Base-by-base conservation (phyloP, 129 eudicot genomes). In the Scalesia atractyloides region DNA sequence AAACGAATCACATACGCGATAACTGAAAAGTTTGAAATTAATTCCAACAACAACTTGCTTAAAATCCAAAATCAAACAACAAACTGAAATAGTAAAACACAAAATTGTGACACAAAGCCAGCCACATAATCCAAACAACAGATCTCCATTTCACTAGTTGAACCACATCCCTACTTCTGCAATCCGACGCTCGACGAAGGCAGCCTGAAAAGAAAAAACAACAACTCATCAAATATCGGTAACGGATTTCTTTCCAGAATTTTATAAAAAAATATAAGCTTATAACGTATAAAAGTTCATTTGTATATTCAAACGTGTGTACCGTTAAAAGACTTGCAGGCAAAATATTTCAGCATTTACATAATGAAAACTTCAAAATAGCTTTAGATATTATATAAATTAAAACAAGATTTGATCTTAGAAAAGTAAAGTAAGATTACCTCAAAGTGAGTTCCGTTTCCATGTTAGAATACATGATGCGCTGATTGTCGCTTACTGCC, bases 381-480 rank as follows among this genome's bases (percentile, higher is more conserved):
- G 2, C 34, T 61, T 14, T n/a, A 9, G 20, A 62, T 3, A n/a
- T 17, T 22, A 9, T 12, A 6, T 1, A 51, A 59, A 24, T 26
- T 14, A 59, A 59, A 59, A 59, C 17, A 59, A 12, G 16, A 11
- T 59, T 59, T 59, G 18, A 24, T 59, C 41, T 59, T 59, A 59
- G 64, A 44, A 66, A 7, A 66, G 10, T 13, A 26, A 36, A 59
- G 64, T 7, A 17, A 76, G 62, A 30, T 24, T 76, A 76, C 80
- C 80, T 54, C 61, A 68, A 68, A 44, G 80, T 57, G 39, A 76
- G 80, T 17, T 60, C 15, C 3, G 74, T 58, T 57, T 58, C 74
- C 74, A 76, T 53, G 80, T 57, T 8, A 52, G 41, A 62, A 64
- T 57, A 33, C 33, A 33, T 9, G 62, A 76, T 14, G 51, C 53